Percentiles rank a stretch among this genome's conserved stretches.
These are phyloP conservation scores for Pseudogymnoascus destructans DNA, from an alignment of 2,329 filamentous ascomycete species.

Conservation along the genomic window DNA sequence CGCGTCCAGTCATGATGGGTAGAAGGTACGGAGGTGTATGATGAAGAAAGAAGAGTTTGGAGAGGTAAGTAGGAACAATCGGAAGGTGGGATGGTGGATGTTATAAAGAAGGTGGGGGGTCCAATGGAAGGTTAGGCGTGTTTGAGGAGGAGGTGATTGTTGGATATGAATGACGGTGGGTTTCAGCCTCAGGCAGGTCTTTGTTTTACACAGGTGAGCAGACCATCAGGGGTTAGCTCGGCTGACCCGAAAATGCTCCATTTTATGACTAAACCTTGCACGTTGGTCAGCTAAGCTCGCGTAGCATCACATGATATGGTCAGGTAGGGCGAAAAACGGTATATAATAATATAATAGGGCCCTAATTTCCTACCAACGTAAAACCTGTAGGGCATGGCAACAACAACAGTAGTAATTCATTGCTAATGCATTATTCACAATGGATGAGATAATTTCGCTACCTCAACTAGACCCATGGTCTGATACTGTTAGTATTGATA, in stretches of 20 bases:
- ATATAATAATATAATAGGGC: background rate
- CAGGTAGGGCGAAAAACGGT: background rate
- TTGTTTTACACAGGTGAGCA: background rate
- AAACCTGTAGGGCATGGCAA: background rate
- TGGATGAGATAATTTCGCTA: background rate
- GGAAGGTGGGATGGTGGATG: background rate
- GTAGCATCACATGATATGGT: background rate
- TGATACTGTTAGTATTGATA: background rate
- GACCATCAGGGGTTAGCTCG: background rate
- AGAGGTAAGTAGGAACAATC: too few relatives aligned
- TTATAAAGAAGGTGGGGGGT: background rate
- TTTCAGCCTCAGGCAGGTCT: too few relatives aligned
- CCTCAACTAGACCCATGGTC: background rate
- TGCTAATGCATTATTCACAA: background rate
- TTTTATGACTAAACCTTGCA: constrained; percentile 8
- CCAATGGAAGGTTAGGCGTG: too few relatives aligned
- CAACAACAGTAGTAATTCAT: too few relatives aligned
- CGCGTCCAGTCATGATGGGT: background rate
- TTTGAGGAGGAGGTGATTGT: too few relatives aligned
- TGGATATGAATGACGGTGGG: too few relatives aligned
- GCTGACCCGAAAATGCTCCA: background rate
- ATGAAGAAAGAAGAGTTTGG: background rate
- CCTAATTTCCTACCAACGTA: background rate
- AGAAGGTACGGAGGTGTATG: background rate
- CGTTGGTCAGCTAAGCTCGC: background rate